Conservation (phyloP, 1,284 basidiomycete genomes). For the Prillingera fragicola region DNA sequence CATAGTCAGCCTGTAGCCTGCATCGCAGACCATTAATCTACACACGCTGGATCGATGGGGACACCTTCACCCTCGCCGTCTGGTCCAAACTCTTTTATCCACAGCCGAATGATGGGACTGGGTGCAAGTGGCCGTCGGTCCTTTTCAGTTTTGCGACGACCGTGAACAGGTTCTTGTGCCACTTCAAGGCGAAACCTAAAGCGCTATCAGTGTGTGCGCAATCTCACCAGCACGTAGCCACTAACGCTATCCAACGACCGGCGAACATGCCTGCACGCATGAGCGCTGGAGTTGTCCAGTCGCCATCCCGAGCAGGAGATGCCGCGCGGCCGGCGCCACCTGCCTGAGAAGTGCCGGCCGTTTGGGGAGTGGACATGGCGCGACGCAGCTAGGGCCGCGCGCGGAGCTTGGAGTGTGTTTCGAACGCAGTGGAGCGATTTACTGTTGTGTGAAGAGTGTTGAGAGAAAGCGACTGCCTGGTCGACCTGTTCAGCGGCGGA, state of each 20-base stretch:
- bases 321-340: too few species aligned
- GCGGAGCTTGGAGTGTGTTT: too few species aligned
- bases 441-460: too few species aligned
- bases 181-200: constrained; percentile 25
- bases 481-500: too few species aligned
- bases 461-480: too few species aligned
- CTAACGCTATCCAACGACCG: constrained; percentile 29
- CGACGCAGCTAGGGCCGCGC: too few species aligned
- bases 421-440: too few species aligned
- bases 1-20: not conserved
- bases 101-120: constrained; percentile 27
- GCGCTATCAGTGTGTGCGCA: not conserved
- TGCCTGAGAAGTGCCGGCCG: too few species aligned
- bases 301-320: too few species aligned
- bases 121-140: constrained; percentile 32
- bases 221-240: not conserved
- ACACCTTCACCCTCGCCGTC: not conserved
- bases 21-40: not conserved
- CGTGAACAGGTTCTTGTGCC: constrained; percentile 30
- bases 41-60: constrained; percentile 12
- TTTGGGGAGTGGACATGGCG: too few species aligned
- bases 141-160: constrained; percentile 33
- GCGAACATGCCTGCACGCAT: constrained; percentile 21
- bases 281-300: constrained; percentile 1
- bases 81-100: constrained; percentile 17